Evolutionary conservation across 2,329 filamentous ascomycete species (phyloP), one percentile per base, ranked within the genome.

Genomic region (Cytospora piceicola): DNA sequence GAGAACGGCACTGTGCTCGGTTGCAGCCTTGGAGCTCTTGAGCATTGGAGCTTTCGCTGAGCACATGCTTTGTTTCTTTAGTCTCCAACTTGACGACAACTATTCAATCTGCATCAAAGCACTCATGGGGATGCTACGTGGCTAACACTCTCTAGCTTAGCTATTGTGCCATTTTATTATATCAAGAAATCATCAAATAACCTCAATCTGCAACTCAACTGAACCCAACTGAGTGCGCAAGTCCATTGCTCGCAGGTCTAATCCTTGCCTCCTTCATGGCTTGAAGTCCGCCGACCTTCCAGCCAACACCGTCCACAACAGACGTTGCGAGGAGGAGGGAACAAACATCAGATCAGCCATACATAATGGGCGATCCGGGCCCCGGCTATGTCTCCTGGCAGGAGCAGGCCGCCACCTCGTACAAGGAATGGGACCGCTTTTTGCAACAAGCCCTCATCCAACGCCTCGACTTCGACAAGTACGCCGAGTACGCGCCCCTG

Each of bases 401-500:
- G 52, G 58, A 58, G 34, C 58, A 63, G 30, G 58, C 49, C 56
- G 46, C 52, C 49, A 53, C 64, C 65, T 55, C 63, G 65, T 64
- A 73, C 54, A 71, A 71, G 62, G 78, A 82, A 69, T 86, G 87
- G 87, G 67, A 75, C 54, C 75, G 75, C 20, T 87, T 88, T 70
- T 75, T 88, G 52, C 71, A 77, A 42, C 79, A 75, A 65, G 85
- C 85, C 73, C 77, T 87, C 53, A 73, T 75, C 34, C 73, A 77
- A 54, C 84, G 87, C 36, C 81, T 88, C 63, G 82, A 85, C 52
- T 73, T 77, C 34, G 81, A 83, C 46, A 77, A 77, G 65, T 90
- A 90, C 74, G 80, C 82, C 52, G 75, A 78, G 29, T 86, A 80
- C 68, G 80, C 83, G 27, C 77, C 76, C 1, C 71, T 86, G 53